Base-by-base conservation (phyloP, 768 basidiomycete species). In the Lentinula lateritia region DNA sequence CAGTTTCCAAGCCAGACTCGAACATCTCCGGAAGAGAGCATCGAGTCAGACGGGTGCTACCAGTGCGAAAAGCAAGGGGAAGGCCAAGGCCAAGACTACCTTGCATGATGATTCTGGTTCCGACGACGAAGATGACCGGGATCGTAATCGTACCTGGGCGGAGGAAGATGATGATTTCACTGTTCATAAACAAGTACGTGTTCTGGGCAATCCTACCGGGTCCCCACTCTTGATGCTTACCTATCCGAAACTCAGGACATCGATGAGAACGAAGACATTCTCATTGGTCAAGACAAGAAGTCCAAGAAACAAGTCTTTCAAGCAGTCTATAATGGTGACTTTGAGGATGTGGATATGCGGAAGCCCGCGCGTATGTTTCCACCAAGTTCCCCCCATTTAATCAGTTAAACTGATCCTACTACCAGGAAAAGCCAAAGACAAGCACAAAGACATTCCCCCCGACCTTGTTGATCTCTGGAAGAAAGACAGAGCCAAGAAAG, bases 401-500 rank as follows among this genome's bases (percentile, higher is more conserved):
- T 43, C 55, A 52, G 10, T 18, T 45, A 52, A 39, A 62, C 35
- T 60, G 13, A 50, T 12, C 10, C 28, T 60, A 28, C 28, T 28
- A 35, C 16, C 64, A 77, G 75, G 68, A 69, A 81, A 78, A 62
- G 73, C 74, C 35, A 86, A 83, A 66, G 84, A 87, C 67, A 81
- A 79, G 65, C 70, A 77, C 61, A 81, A 77, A 63, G 73, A 76
- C 50, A 66, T 90, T 10, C 83, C 90, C 0, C 66, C 75, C 1
- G 80, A 86, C 6, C 78, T 97, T 7, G 79, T 77, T 57, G 81
- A 74, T 0, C 87, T 85, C 62, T 97, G 93, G 93, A 83, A 85
- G 50, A 81, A 82, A 52, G 95, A 98, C 69, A 91, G 93, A 1
- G 74, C 78, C 56, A 89, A 87, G 76, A 98, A 97, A 70, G 92